Percentiles rank a stretch among this genome's conserved stretches.
phyloP scores from a whole-genome alignment of 805 yeast species.

The Yamadazyma endophytica region DNA sequence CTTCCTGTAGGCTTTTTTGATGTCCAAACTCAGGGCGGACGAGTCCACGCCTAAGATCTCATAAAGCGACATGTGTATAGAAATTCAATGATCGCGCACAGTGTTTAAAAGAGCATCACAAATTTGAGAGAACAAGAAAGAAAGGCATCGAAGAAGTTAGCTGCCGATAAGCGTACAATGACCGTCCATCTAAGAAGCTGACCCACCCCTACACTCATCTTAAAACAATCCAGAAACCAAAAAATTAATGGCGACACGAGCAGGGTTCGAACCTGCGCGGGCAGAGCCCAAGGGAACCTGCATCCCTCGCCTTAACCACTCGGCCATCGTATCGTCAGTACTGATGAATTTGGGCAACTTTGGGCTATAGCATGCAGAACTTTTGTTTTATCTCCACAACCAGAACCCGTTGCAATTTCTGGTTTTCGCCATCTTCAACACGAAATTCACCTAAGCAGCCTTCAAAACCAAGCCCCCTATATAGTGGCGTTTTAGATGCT shows the following conservation, averaged over 20 bases:
- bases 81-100: not conserved
- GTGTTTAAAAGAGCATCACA: not conserved
- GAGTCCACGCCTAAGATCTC: slow-evolving; percentile 66
- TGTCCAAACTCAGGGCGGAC: slow-evolving; percentile 65
- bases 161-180: not conserved
- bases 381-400: no score
- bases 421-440: no score
- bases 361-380: no score
- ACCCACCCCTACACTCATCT: not conserved
- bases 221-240: not conserved
- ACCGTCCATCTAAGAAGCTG: not conserved
- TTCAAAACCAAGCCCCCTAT: no score
- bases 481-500: no score
- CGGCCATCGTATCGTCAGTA: no score
- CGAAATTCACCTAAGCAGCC: no score
- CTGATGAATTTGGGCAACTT: no score
- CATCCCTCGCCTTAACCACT: slow-evolving; percentile 11
- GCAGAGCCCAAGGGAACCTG: slow-evolving; percentile 10
- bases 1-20: slow-evolving; percentile 79
- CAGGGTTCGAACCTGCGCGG: slow-evolving; percentile 13
- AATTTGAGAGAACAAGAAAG: not conserved
- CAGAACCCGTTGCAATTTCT: no score
- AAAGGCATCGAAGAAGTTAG: not conserved
- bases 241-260: slow-evolving; percentile 6
- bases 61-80: slow-evolving; percentile 38